Base-by-base conservation (phyloP, 345 rosid species). In the Noccaea caerulescens region DNA sequence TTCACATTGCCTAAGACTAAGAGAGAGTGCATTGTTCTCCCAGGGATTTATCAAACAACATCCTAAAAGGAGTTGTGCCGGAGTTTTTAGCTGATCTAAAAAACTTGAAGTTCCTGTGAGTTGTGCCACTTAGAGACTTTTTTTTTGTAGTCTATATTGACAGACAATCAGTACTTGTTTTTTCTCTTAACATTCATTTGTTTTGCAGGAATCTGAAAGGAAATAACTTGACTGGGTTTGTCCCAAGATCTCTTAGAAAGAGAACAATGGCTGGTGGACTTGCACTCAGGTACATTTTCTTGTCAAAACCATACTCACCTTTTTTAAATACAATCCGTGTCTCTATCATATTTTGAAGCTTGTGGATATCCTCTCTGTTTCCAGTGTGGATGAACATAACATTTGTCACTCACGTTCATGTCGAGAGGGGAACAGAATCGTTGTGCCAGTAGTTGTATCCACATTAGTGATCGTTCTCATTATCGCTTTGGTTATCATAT, bases 41-140 rank as follows among this genome's bases (percentile, higher is more conserved):
- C 77, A 83, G 90, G 82, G 90, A 86, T 65, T 78, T 86, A 68
- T 84, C 88, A n/a, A 76, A 84, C 81, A 86, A 86, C 65, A 57
- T 27, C 63, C 75, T 84, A 6, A 80, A 38, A 8, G 91, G 87
- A 75, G 23, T 49, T 9, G 69, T 86, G 45, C 87, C 91, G 0
- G 82, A 74, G 0, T 80, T 84, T 76, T 60, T 86, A 20, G 62
- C 80, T 23, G 72, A 78, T 55, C 69, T 86, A 53, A 47, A 58
- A 30, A 50, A 34, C 25, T 71, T 86, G 71, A 84, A 53, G 47
- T 58, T 42, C 58, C 70, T 84, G 82, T 78, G 43, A 84, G 85
- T 64, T 75, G 45, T 2, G 30, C 30, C 53, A 49, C 55, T 39
- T 6, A 49, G 14, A 47, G 11, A 20, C 63, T 60, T 56, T 2